phyloP scores from a whole-genome alignment of 2,329 filamentous ascomycete species.

The Cryphonectria parasitica region DNA sequence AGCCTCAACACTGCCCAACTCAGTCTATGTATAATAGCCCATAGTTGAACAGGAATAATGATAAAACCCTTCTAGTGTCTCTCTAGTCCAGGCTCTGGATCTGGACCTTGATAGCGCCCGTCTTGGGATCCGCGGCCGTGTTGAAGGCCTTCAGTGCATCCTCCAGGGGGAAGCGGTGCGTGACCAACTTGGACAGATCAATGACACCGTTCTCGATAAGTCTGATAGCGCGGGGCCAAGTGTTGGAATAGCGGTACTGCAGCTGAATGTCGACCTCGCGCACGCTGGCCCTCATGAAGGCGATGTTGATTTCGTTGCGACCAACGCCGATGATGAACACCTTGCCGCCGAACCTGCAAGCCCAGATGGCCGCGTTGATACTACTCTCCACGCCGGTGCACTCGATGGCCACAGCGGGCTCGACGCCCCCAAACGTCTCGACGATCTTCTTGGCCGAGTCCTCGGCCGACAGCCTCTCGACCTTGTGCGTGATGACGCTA shows the following conservation, averaged over 20 bases:
- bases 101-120: slow-evolving; percentile 96
- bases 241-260: slow-evolving; percentile 96
- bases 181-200: slow-evolving; percentile 80
- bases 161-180: slow-evolving; percentile 83
- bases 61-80: neutral
- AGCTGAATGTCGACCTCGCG: slow-evolving; percentile 94
- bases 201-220: slow-evolving; percentile 84
- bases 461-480: slow-evolving; percentile 67
- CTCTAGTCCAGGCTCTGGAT: slow-evolving; percentile 72
- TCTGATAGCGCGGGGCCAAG: slow-evolving; percentile 91
- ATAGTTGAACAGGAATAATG: neutral
- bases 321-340: slow-evolving; percentile 97
- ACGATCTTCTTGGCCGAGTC: slow-evolving; percentile 73
- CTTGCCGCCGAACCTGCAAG: slow-evolving; percentile 92
- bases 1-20: neutral
- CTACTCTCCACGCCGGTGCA: slow-evolving; percentile 95
- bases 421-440: slow-evolving; percentile 72
- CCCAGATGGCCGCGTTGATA: slow-evolving; percentile 84
- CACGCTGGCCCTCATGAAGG: slow-evolving; percentile 91
- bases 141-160: slow-evolving; percentile 89
- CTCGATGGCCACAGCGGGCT: slow-evolving; percentile 83
- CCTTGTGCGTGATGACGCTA: slow-evolving; percentile 78
- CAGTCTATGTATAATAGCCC: neutral
- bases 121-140: slow-evolving; percentile 84
- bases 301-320: slow-evolving; percentile 92